These are phyloP conservation scores for Lobulomyces angularis DNA, from an alignment of 192 early-diverging fungal species.

Conservation along the genomic window DNA sequence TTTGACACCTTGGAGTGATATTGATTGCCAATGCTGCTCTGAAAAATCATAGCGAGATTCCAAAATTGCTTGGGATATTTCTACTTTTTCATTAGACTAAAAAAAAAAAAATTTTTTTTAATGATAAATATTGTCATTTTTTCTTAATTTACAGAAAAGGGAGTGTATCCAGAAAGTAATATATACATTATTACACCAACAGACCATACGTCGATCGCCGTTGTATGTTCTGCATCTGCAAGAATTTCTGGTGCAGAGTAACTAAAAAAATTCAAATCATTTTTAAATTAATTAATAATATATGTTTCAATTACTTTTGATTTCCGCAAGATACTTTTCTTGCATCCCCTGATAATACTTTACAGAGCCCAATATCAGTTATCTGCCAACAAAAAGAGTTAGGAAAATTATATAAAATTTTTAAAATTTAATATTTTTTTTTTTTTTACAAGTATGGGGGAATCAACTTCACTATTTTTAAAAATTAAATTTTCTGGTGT, in stretches of 20 bases:
- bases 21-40: constrained; percentile 29
- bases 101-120: constrained; percentile 8
- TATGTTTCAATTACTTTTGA: too few relatives aligned
- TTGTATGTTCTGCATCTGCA: constrained; percentile 43
- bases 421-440: constrained; percentile 36
- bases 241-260: constrained; percentile 59
- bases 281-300: neutral
- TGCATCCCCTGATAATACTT: too few relatives aligned
- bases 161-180: constrained; percentile 40
- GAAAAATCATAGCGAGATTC: constrained; percentile 51
- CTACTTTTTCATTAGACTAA: constrained; percentile 32
- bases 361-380: neutral
- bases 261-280: neutral
- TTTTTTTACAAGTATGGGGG: constrained; percentile 38
- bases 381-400: neutral
- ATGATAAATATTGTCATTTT: constrained; percentile 2
- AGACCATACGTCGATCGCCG: constrained; percentile 62
- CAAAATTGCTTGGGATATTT: constrained; percentile 58
- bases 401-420: neutral
- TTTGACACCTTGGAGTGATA: constrained; percentile 18
- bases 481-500: constrained; percentile 46
- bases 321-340: too few relatives aligned
- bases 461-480: neutral
- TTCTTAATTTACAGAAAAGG: constrained; percentile 34
- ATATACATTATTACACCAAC: constrained; percentile 52